Base-by-base conservation (phyloP, 805 yeast genomes). In the Hanseniaspora guilliermondii region DNA sequence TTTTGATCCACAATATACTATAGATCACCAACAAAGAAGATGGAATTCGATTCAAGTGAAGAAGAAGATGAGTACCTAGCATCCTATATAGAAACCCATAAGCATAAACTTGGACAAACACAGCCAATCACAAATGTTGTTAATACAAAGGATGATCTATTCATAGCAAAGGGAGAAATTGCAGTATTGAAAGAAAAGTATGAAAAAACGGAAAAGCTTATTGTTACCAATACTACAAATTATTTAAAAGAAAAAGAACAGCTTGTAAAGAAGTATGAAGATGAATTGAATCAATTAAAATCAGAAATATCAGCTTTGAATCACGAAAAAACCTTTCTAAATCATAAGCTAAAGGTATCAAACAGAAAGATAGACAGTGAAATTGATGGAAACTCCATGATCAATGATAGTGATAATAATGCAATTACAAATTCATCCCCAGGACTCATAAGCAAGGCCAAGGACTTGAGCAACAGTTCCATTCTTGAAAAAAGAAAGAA, bases 151-250 rank as follows among this genome's bases (percentile, higher is more conserved):
- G 62, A 52, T 46, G 69, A 69, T 40, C 58, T 80, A n/a, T 72
- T 70, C 53, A 68, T 74, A 36, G 83, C 86, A 5, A 77, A 77
- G 54, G 97, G 97, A 2, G 96, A 89, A 62, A 80, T 85, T 37
- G 81, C 93, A 14, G 81, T 88, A 36, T 70, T 89, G 17, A 71
- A 94, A 53, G 78, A 82, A 9, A 86, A 81, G 60, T 68, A 85
- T 21, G 68, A 74, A 21, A 73, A 75, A 41, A 57, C 77, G 3
- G 76, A 75, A 49, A 62, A 62, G 25, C 71, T 69, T 48, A 69
- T 69, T 41, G 68, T 68, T 6, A 66, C 65, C 1, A 80, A 77
- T 58, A 61, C 69, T 25, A 57, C 61, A 33, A 56, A 55, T 7
- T 68, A 67, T 49, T 56, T 58, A 4, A 58, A 60, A 5, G 66